A percentile compares a stretch with the other conserved stretches of the same genome.
Conservation (phyloP, 208 protist genomes). For the Crithidia mellificae region DNA sequence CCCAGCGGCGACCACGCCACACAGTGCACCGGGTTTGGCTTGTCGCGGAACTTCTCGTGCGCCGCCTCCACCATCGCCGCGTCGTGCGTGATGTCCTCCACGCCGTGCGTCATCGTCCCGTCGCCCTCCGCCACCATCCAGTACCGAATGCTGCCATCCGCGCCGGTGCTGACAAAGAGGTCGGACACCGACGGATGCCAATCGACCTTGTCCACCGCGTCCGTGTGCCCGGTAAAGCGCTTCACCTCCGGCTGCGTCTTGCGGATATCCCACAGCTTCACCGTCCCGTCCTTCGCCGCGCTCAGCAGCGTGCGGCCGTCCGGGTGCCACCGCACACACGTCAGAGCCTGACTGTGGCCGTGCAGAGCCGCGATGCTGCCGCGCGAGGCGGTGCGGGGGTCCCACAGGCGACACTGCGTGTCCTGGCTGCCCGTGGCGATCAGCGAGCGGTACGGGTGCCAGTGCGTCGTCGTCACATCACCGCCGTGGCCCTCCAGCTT, state of each 20-base stretch:
- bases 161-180: constrained; percentile 77
- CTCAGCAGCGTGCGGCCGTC: constrained; percentile 75
- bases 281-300: constrained; percentile 74
- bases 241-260: constrained; percentile 73
- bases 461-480: constrained; percentile 85
- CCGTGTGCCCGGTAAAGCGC: constrained; percentile 76
- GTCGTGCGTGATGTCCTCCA: constrained; percentile 57
- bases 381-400: constrained; percentile 74
- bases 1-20: constrained; percentile 84
- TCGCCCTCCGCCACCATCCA: constrained; percentile 84
- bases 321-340: constrained; percentile 86
- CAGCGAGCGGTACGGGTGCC: constrained; percentile 83
- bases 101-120: constrained; percentile 58
- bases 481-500: constrained; percentile 88
- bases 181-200: constrained; percentile 82
- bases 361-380: constrained; percentile 81
- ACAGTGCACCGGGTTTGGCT: constrained; percentile 74
- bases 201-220: constrained; percentile 69
- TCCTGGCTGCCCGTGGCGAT: constrained; percentile 89
- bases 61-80: constrained; percentile 73
- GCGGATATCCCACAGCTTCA: constrained; percentile 89
- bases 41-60: constrained; percentile 81
- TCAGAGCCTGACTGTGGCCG: constrained; percentile 78
- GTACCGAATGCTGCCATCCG: constrained; percentile 80
- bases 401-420: constrained; percentile 84